Base-by-base conservation (phyloP, 2,329 filamentous ascomycete genomes). In the Zalaria obscura region DNA sequence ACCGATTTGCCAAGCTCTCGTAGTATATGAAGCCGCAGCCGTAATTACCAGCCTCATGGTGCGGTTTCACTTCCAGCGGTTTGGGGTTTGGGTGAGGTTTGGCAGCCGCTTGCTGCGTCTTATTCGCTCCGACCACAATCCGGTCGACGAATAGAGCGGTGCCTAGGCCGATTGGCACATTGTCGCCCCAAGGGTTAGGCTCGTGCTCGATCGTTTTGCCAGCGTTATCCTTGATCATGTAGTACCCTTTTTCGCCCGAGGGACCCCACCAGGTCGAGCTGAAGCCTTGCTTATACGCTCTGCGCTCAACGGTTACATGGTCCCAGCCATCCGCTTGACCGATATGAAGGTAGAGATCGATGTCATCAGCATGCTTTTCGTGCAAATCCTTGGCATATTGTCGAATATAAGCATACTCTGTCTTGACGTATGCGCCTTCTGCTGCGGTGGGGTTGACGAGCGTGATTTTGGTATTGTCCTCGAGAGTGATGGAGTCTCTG, bases 21-120 rank as follows among this genome's bases (percentile, higher is more conserved):
- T 46, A 46, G 10, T 44, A 46, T 26, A 44, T 44, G 36, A 44
- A 46, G 5, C 45, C 45, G 35, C 45, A 46, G 26, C 45, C 41
- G 40, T 44, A 46, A 18, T 35, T 35, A 5, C 45, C 45, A 8
- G 41, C 36, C 18, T 46, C 45, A 26, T 39, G 38, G 35, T 46
- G 45, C n/a, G 35, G 27, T 29, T 40, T 38, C 32, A 44, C 36
- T 34, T 29, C 34, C 35, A 44, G 37, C 29, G 29, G 29, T n/a
- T 7, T n/a, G 7, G 7, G 7, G 29, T 32, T 32, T n/a, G 29
- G 29, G 7, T 7, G 7, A n/a, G 29, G 29, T 9, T 8, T 31
- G 29, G 29, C 29, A 32, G 29, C n/a, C 7, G n/a, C n/a, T 7
- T 7, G 29, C 29, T 32, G 7, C 7, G 7, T n/a, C 29, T 7